These are phyloP conservation scores for Oryza longistaminata DNA, from an alignment of 176 grass and related monocot species.

Conservation along the genomic window DNA sequence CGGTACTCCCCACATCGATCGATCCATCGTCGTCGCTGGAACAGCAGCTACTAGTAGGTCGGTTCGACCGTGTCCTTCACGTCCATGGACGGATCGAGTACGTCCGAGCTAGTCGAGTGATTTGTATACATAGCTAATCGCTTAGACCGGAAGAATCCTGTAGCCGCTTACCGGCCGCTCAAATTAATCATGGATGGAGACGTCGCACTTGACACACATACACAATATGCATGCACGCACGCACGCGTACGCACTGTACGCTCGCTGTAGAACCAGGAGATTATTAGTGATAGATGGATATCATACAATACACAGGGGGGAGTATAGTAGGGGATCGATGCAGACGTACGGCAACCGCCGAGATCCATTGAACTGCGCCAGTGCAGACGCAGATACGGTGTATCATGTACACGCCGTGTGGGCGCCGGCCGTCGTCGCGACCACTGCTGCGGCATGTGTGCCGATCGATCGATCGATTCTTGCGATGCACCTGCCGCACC, in stretches of 20 bases:
- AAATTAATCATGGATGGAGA: neutral
- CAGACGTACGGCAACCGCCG: neutral
- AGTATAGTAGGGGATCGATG: no score
- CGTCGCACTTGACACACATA: neutral
- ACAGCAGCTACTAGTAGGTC: neutral
- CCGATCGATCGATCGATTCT: neutral
- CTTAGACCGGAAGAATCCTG: slow-evolving; percentile 13
- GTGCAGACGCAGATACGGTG: no score
- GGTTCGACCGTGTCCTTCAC: neutral
- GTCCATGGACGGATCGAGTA: neutral
- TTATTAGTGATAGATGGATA: no score
- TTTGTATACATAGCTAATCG: neutral
- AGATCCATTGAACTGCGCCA: neutral
- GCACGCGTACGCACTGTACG: no score
- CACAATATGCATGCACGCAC: neutral
- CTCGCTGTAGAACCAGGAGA: no score
- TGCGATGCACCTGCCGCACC: neutral
- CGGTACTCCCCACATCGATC: neutral
- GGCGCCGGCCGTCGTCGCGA: neutral
- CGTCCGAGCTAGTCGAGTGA: neutral
- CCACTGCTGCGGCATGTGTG: slow-evolving; percentile 3
- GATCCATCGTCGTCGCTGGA: neutral
- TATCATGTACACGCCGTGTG: neutral
- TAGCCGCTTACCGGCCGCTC: neutral
- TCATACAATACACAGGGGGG: no score